These are phyloP conservation scores for Pelargonium citronellum DNA, from an alignment of 441 rosid genomes.

Conservation along the genomic window DNA sequence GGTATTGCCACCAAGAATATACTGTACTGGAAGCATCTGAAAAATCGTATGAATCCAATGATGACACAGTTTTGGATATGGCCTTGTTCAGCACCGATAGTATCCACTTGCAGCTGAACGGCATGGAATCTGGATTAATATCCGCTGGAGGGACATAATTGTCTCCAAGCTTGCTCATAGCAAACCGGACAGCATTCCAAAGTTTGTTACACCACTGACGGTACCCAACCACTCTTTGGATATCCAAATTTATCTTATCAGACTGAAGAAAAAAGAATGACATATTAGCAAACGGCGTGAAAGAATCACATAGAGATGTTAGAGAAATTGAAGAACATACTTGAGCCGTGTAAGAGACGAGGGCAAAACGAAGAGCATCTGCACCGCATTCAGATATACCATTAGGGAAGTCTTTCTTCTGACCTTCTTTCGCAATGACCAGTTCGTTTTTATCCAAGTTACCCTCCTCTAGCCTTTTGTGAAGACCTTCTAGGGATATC, in stretches of 20 bases:
- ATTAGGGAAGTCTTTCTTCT: conserved; percentile 73
- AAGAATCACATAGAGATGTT: not conserved
- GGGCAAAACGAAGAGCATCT: conserved; percentile 97
- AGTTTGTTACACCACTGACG: conserved; percentile 98
- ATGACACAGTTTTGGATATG: conserved; percentile 47
- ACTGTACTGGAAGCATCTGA: conserved; percentile 69
- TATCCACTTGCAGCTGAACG: conserved; percentile 89
- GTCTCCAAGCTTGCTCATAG: conserved; percentile 82
- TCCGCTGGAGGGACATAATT: conserved; percentile 48
- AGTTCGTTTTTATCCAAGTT: conserved; percentile 78
- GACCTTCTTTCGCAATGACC: conserved; percentile 71
- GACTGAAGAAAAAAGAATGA: conserved; percentile 40
- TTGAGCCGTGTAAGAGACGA: conserved; percentile 95
- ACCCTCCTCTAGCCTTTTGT: conserved; percentile 80
- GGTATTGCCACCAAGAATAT: conserved; percentile 95
- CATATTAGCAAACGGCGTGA: not conserved
- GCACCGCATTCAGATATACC: conserved; percentile 97
- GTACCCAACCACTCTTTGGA: conserved; percentile 90
- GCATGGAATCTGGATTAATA: conserved; percentile 42
- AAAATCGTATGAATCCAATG: conserved; percentile 61
- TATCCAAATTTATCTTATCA: conserved; percentile 89
- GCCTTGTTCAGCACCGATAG: conserved; percentile 74
- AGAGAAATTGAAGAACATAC: conserved; percentile 31
- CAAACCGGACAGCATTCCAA: conserved; percentile 95
- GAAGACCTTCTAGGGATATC: conserved; percentile 74